Base-by-base conservation (phyloP, 2,329 filamentous ascomycete genomes). In the Scedosporium apiospermum region DNA sequence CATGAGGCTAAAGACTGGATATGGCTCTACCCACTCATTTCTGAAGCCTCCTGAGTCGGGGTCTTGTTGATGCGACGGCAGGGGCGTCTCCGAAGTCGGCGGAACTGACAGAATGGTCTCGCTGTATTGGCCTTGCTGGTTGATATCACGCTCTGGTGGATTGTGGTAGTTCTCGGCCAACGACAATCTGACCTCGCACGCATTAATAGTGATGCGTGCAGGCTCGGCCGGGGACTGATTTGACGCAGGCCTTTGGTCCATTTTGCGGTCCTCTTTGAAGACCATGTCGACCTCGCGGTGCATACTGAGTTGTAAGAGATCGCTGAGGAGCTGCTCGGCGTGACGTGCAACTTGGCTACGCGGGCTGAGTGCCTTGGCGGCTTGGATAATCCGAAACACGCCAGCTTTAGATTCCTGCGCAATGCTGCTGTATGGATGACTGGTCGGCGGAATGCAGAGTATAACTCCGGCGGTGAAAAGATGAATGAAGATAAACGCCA, bases 331-430 rank as follows among this genome's bases (percentile, higher is more conserved):
- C 53, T 70, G 66, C 34, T 69, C 69, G 0, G 68, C 67, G 53
- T 71, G 68, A 44, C 65, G 63, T 7, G 70, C 69, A 46, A 71
- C 69, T 14, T 67, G 66, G 63, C 68, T 71, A 27, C 65, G 64
- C 4, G 65, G 60, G 7, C 64, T 65, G 12, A 70, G 64, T 0
- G 65, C 63, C 23, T 66, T 62, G 44, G 67, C 67, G 1, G 69
- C 66, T 18, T 65, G 66, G 12, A 72, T 72, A 38, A 72, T 72
- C 14, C 68, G 64, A 46, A 72, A 63, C 5, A 70, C 67, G 3
- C 70, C 70, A 1, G 69, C 66, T 59, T 72, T 72, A 9, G 71
- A 66, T n/a, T 71, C 69, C 26, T 68, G 65, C 1, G 71, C 68
- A 41, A 66, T 64, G 38, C 64, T 57, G 41, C 69, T 71, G 57